Conservation (phyloP, 352 stramenopile species). For the Phytopythium vexans region DNA sequence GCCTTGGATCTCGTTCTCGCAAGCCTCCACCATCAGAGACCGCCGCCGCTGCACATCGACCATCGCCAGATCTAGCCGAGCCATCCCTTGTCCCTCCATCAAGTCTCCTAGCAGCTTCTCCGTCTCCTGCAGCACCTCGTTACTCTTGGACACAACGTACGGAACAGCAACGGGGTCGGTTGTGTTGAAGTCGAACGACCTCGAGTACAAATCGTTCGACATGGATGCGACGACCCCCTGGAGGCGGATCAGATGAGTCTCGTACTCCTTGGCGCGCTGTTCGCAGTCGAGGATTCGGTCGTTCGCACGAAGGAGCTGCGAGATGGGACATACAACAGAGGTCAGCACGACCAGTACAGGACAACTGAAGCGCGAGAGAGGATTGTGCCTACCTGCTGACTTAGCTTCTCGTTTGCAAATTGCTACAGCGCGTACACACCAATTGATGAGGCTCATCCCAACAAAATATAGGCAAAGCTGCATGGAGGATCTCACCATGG, state of each 20-base stretch:
- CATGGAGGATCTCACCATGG: conserved; percentile 25
- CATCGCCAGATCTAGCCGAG: conserved; percentile 23
- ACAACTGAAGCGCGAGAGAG: no score
- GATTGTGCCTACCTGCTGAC: conserved; percentile 38
- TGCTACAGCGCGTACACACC: conserved; percentile 22
- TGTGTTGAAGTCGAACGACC: conserved; percentile 15
- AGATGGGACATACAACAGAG: not conserved
- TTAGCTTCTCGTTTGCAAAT: conserved; percentile 56
- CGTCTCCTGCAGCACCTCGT: conserved; percentile 54
- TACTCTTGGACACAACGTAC: conserved; percentile 33
- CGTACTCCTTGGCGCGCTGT: conserved; percentile 35
- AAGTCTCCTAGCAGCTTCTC: conserved; percentile 49
- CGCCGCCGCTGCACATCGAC: conserved; percentile 44
- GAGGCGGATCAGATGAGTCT: conserved; percentile 37
- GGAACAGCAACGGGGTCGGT: conserved; percentile 12
- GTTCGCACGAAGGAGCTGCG: conserved; percentile 42
- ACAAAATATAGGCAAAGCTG: not conserved
- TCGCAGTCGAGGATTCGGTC: conserved; percentile 50
- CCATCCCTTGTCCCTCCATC: conserved; percentile 29
- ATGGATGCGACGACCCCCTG: conserved; percentile 28
- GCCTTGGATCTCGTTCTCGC: conserved; percentile 50
- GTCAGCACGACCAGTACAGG: not conserved
- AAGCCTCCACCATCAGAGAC: conserved; percentile 60
- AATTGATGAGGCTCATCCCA: conserved; percentile 3
- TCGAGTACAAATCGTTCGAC: conserved; percentile 15